phyloP scores from a whole-genome alignment of 768 basidiomycete genomes.

The Ramaria sp. region DNA sequence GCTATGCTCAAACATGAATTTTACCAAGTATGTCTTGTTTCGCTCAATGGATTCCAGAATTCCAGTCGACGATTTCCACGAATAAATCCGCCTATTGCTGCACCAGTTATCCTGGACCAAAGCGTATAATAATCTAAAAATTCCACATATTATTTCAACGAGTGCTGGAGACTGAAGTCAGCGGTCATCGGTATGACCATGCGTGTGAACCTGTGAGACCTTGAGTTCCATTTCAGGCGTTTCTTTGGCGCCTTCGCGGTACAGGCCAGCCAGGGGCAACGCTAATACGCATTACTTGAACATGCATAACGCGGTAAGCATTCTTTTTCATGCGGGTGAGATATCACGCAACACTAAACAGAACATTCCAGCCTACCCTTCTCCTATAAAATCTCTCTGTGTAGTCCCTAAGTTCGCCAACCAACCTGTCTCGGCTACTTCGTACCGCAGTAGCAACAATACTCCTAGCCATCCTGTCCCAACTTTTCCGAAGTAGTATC shows the following conservation, averaged over 20 bases:
- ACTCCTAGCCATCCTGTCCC: conserved; percentile 2
- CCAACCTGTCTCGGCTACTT: neutral
- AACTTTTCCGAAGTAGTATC: neutral
- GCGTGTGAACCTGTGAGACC: neutral
- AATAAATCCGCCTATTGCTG: no score
- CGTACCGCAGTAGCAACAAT: neutral
- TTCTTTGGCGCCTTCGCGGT: no score
- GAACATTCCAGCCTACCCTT: neutral
- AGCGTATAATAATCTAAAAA: no score
- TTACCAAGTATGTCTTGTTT: no score
- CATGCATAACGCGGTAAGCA: no score
- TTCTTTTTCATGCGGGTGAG: no score
- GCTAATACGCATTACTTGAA: neutral
- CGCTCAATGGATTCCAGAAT: no score
- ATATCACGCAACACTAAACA: no score
- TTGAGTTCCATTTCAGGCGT: neutral
- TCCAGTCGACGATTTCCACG: no score
- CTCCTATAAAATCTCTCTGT: neutral
- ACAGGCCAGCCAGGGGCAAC: neutral
- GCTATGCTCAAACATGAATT: no score
- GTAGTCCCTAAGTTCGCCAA: neutral
- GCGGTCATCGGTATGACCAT: neutral
- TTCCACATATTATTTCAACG: no score
- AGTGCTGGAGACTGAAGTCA: neutral
- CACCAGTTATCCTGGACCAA: no score